Evolutionary conservation across 2,329 filamentous ascomycete genomes (phyloP).

Genomic region (Chaetoscypha palmicola): DNA sequence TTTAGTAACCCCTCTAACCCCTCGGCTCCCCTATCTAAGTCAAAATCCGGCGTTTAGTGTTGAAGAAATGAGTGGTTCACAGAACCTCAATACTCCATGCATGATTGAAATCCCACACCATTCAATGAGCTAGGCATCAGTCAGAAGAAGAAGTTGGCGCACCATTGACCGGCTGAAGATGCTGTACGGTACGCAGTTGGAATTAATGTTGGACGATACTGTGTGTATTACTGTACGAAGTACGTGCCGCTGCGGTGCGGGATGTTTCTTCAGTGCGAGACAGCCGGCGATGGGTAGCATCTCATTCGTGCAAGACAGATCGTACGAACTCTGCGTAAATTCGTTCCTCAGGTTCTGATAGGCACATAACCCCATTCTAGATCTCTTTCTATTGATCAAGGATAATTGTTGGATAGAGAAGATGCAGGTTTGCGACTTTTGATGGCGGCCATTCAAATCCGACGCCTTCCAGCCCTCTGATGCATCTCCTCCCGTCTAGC

Average conservation of each 20-base stretch:
- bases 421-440: slow-evolving; percentile 11
- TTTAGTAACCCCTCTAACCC: no score
- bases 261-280: slow-evolving; percentile 7
- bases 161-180: slow-evolving; percentile 6
- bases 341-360: background rate
- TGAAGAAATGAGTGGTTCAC: slow-evolving; percentile 13
- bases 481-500: slow-evolving; percentile 13
- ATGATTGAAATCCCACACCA: slow-evolving; percentile 4
- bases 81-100: slow-evolving; percentile 14
- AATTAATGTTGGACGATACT: background rate
- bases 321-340: background rate
- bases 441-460: slow-evolving; percentile 14
- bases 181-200: slow-evolving; percentile 4
- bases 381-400: slow-evolving; percentile 6
- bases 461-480: slow-evolving; percentile 15
- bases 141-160: slow-evolving; percentile 1
- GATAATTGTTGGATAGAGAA: slow-evolving; percentile 5
- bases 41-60: no score
- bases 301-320: slow-evolving; percentile 3
- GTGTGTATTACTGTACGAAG: no score
- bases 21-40: no score
- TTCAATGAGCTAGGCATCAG: background rate
- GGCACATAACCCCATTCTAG: background rate
- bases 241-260: slow-evolving; percentile 6
- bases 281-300: background rate